These are phyloP conservation scores for Silene noctiflora DNA, from an alignment of 179 eudicot species.

Conservation along the genomic window DNA sequence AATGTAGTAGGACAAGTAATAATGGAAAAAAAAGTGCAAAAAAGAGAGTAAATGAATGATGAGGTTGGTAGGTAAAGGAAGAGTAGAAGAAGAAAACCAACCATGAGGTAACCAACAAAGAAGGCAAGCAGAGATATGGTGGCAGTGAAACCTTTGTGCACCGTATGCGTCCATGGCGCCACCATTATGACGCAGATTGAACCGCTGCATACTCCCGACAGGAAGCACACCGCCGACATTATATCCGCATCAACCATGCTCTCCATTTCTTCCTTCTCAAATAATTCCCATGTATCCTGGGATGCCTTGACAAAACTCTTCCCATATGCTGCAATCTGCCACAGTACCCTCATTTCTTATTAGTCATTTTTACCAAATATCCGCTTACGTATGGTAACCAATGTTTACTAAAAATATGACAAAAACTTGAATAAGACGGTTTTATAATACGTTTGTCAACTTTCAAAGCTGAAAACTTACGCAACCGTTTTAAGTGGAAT, in stretches of 20 bases:
- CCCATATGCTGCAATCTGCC: constrained; percentile 84
- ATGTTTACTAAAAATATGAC: background rate
- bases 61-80: constrained; percentile 19
- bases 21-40: background rate
- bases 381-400: too few relatives aligned
- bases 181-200: constrained; percentile 72
- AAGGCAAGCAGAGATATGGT: constrained; percentile 75
- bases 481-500: background rate
- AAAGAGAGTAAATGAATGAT: background rate
- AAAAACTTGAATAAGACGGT: background rate
- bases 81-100: constrained; percentile 25
- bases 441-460: background rate
- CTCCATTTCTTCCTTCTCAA: constrained; percentile 57
- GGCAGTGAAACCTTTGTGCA: constrained; percentile 63
- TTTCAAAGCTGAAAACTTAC: background rate
- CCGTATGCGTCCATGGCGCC: constrained; percentile 73
- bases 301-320: constrained; percentile 80
- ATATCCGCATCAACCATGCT: constrained; percentile 79
- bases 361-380: background rate
- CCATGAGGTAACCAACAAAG: constrained; percentile 91
- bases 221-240: constrained; percentile 78
- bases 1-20: background rate
- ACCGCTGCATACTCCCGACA: constrained; percentile 89
- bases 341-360: background rate
- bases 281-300: constrained; percentile 90